Evolutionary conservation across 805 yeast species (phyloP), one percentile per base, ranked within the genome.

Genomic region (Candida michaelii): DNA sequence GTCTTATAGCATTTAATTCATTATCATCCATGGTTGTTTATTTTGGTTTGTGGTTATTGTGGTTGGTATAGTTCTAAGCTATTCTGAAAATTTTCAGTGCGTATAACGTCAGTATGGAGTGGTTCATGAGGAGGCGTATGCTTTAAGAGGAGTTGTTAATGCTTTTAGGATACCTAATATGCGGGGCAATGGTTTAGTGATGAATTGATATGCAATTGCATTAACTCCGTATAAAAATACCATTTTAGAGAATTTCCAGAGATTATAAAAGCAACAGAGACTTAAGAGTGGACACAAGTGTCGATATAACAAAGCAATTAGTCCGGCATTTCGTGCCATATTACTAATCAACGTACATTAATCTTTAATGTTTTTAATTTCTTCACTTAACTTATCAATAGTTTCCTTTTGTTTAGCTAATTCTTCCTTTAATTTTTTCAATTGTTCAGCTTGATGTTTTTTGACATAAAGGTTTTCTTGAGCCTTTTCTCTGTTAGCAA

Each of bases 391-490:
- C 40, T 75, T 65, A 39, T 66, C 73, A 49, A 79, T 66, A 49
- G 74, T 69, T 49, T 78, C 74, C 74, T 82, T 83, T 63, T 83
- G 93, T 70, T 85, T 74, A 65, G 83, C 79, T 64, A 89, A 75
- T 59, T 84, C 79, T 63, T 85, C 89, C 65, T 74, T 84, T 65
- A 89, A 79, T 38, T 77, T 76, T 59, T 79, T 82, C 63, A 89
- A 74, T 74, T 85, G 89, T 66, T 89, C 96, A 62, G 83, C 85
- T 74, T 91, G 96, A 62, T 85, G 96, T 71, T 88, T 83, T 69
- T 80, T 87, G 67, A 89, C 74, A 73, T 82, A 90, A 57, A 73
- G 75, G 63, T 85, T 89, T 74, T 91, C 99, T 62, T 82, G 83
- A 50, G 96, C 96, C 70, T 79, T 84, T 76, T 93, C 99, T 65